Evolutionary conservation across 805 yeast species (phyloP).

Genomic region (Hyphopichia homilentoma): DNA sequence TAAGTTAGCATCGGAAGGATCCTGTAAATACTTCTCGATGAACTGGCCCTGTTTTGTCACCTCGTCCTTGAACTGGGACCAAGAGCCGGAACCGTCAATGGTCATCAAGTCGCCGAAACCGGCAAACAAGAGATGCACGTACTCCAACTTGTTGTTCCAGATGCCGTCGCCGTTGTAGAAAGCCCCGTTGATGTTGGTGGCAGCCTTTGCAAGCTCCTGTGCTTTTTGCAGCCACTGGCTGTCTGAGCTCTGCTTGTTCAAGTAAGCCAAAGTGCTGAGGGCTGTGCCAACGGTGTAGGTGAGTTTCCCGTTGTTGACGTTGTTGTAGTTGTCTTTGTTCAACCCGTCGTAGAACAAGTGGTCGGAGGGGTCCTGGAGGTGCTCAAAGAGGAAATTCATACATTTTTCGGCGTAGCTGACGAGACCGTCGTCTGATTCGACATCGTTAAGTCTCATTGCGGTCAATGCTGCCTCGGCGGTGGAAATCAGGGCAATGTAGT

Average conservation of each 20-base stretch:
- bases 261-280: conserved; percentile 20
- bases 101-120: conserved; percentile 23
- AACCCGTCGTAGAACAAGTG: conserved; percentile 18
- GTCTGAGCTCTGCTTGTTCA: conserved; percentile 11
- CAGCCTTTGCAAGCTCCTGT: conserved; percentile 14
- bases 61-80: conserved; percentile 8
- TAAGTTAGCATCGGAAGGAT: conserved; percentile 7
- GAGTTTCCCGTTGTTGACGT: conserved; percentile 22
- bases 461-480: conserved; percentile 17
- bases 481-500: conserved; percentile 17
- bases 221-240: conserved; percentile 18
- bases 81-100: conserved; percentile 4
- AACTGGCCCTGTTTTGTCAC: conserved; percentile 12
- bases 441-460: conserved; percentile 9
- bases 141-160: conserved; percentile 23
- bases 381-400: conserved; percentile 12
- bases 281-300: conserved; percentile 27
- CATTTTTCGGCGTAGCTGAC: conserved; percentile 14
- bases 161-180: conserved; percentile 13
- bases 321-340: conserved; percentile 7
- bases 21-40: conserved; percentile 11
- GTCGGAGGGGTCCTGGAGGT: conserved; percentile 16
- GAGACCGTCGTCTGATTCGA: conserved; percentile 6
- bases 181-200: conserved; percentile 10
- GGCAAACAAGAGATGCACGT: conserved; percentile 20